Evolutionary conservation across 768 basidiomycete species (phyloP).

Genomic region (Trametes sanguinea): DNA sequence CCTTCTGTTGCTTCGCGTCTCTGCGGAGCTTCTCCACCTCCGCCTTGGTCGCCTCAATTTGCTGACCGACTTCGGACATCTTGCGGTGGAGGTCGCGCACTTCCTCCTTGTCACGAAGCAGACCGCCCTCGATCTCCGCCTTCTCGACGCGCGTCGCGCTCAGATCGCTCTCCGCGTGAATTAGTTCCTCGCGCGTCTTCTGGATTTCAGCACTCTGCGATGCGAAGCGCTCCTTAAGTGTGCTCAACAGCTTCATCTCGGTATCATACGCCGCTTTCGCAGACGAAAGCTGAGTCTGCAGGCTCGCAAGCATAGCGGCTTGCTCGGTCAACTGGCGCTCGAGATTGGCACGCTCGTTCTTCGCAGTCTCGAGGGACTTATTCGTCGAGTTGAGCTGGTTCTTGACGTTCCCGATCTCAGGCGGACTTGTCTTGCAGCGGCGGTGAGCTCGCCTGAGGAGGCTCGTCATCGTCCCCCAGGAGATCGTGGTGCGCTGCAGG

Average conservation of each 20-base stretch:
- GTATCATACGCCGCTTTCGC: conserved; percentile 87
- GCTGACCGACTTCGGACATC: conserved; percentile 78
- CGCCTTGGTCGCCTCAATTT: conserved; percentile 67
- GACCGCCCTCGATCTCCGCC: conserved; percentile 82
- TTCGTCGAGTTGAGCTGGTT: conserved; percentile 85
- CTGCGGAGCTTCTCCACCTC: conserved; percentile 88
- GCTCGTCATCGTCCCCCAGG: conserved; percentile 74
- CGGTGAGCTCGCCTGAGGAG: conserved; percentile 43
- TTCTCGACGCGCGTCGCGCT: conserved; percentile 89
- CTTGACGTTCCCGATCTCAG: conserved; percentile 84
- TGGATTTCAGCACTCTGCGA: conserved; percentile 73
- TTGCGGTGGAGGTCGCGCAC: conserved; percentile 80
- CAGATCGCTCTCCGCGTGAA: conserved; percentile 88
- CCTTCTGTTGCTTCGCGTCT: conserved; percentile 96
- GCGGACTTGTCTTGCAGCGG: conserved; percentile 73
- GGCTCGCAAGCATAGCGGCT: conserved; percentile 70
- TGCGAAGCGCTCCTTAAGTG: conserved; percentile 67
- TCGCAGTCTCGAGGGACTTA: conserved; percentile 63
- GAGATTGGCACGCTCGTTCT: conserved; percentile 63
- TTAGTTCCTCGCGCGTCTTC: conserved; percentile 74
- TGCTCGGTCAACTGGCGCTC: conserved; percentile 69
- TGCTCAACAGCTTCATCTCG: conserved; percentile 69
- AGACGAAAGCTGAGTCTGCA: conserved; percentile 81
- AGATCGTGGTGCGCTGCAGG: conserved; percentile 48
- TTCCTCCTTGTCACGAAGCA: conserved; percentile 94